Base-by-base conservation (phyloP, 202 grass and related monocot species). In the Musa balbisiana region DNA sequence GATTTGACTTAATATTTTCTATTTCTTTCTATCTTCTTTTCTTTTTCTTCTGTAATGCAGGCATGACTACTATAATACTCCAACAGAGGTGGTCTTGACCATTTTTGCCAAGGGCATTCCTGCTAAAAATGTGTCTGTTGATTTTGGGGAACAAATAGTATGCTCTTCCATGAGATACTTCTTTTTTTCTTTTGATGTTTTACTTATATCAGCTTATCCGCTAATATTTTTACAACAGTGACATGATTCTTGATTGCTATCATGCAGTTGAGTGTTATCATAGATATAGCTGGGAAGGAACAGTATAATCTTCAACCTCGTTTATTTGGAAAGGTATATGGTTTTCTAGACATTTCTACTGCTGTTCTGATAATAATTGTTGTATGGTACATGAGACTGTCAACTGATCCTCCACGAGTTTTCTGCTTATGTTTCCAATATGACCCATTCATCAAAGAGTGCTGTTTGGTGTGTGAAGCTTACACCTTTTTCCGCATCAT, bases 121-220 rank as follows among this genome's bases (percentile, higher is more conserved):
- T 60, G 81, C 82, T 80, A 87, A 91, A 53, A 79, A 79, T 73
- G 85, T 95, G 17, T 75, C 75, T 15, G 52, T 99, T 66, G 91
- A 92, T 20, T 99, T 95, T 79, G 95, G 95, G 58, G 95, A 99
- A 89, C 95, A 99, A 82, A 92, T 88, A 85, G 95, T 99, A 72
- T 83, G 91, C 73, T 65, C 51, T 69, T 54, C 53, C 64, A 20
- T 55, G 55, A 22, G n/a, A 75, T 22, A 60, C 20, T 73, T 73
- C 25, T 22, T 53, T 72, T n/a, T 13, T 73, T 66, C 14, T 83
- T 72, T 59, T 51, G 53, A n/a, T 21, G 43, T 16, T 23, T 23
- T 12, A 53, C 19, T 13, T 27, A 3, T 73, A 11, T 56, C 11
- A 17, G 2, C 15, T 25, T 12, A 73, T 27, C 52, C 4, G 4